Evolutionary conservation across 805 yeast genomes (phyloP), one percentile per base, ranked within the genome.

Genomic region (Saturnispora silvae): DNA sequence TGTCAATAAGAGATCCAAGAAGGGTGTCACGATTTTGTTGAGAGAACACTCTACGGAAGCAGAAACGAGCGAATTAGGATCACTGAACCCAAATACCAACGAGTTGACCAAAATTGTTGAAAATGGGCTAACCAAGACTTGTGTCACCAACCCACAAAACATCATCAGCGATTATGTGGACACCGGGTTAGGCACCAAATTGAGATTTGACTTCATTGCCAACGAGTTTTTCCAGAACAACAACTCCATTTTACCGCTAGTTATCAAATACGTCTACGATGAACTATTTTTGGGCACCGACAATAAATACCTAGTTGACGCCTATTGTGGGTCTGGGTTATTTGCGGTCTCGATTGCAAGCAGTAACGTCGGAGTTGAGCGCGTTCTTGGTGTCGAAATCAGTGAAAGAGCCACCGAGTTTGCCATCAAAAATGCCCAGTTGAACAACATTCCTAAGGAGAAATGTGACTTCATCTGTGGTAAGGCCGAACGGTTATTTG

Each of bases 171-270:
- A 87, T 53, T 72, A 70, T 48, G 70, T 81, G 31, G 70, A 73
- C 41, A 94, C 89, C 2, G 47, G 47, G 18, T 28, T 41, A 20
- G 45, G 45, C 20, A 35, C 34, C 19, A 29, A 23, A 10, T 75
- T 68, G 57, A 70, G 76, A 35, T 92, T 92, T 59, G 78, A 82
- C 51, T 92, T 84, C 57, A 77, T 86, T 23, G 96, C 96, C 0
- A 95, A 95, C 39, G 95, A 87, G 56, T 92, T 92, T 54, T 92
- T 92, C 67, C 98, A 89, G 61, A 89, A 89, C 61, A 89, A 89
- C 61, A 87, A 86, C 57, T 78, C 94, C 16, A 89, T 92, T 19
- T 63, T 92, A 44, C 95, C 96, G 3, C 57, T 65, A 3, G 94
- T 92, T 15, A 81, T 95, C 4, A 65, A 67, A 28, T 87, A 84